These are phyloP conservation scores for Picea abies DNA, from an alignment of 83 land plant species.

Conservation along the genomic window DNA sequence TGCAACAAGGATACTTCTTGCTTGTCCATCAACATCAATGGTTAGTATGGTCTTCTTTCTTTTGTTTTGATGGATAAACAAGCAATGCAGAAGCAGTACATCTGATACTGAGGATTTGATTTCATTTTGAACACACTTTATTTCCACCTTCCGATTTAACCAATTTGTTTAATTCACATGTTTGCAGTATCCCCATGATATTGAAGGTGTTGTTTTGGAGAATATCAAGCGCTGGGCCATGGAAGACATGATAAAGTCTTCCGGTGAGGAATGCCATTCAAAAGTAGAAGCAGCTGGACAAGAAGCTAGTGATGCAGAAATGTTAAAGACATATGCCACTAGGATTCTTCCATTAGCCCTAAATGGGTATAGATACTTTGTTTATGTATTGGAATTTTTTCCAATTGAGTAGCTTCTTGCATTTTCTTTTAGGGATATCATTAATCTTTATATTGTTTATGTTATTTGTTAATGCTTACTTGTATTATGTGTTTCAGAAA, in stretches of 20 bases:
- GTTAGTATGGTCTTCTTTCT: constrained; percentile 33
- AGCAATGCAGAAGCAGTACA: background rate
- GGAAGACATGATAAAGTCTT: constrained; percentile 47
- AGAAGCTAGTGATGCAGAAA: constrained; percentile 65
- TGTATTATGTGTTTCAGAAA: constrained; percentile 46
- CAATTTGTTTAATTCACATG: constrained; percentile 8
- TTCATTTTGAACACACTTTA: background rate
- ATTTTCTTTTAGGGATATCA: background rate
- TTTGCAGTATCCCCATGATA: constrained; percentile 90
- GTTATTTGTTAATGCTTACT: background rate
- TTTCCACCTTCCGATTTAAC: background rate
- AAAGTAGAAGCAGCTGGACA: constrained; percentile 30
- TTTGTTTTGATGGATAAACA: background rate
- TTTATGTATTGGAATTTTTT: background rate
- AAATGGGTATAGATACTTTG: constrained; percentile 42
- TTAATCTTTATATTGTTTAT: background rate
- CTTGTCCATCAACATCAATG: constrained; percentile 80
- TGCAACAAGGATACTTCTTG: constrained; percentile 81
- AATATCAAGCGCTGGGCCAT: constrained; percentile 82
- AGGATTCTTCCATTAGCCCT: constrained; percentile 85
- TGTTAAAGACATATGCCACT: constrained; percentile 85
- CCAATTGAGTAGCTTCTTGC: background rate
- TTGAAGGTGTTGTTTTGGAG: constrained; percentile 82
- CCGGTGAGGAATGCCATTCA: constrained; percentile 33
- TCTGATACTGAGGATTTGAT: background rate